Evolutionary conservation across 345 rosid genomes (phyloP).

Genomic region (Fremontodendron californicum): DNA sequence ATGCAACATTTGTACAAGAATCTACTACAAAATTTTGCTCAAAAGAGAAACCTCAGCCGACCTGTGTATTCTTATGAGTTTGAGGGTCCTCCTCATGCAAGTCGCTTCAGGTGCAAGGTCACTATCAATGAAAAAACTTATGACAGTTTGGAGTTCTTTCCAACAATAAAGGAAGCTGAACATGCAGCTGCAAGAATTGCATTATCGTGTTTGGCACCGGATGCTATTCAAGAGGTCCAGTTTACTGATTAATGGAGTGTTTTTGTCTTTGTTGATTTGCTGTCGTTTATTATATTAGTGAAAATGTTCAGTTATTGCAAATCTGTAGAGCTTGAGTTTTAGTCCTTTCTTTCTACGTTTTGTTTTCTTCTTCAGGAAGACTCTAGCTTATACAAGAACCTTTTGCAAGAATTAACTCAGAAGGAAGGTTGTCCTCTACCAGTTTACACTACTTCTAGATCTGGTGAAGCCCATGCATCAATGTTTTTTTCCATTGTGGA

Average conservation of each 20-base stretch:
- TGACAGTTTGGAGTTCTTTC: slow-evolving; percentile 32
- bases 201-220: slow-evolving; percentile 30
- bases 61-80: slow-evolving; percentile 49
- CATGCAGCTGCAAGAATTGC: slow-evolving; percentile 64
- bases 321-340: background rate
- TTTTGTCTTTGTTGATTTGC: slow-evolving; percentile 1
- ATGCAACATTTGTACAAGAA: slow-evolving; percentile 36
- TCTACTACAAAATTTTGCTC: slow-evolving; percentile 43
- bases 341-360: background rate
- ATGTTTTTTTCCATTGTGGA: slow-evolving; percentile 48
- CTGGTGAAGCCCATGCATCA: slow-evolving; percentile 49
- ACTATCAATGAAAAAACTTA: slow-evolving; percentile 41
- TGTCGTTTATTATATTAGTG: background rate
- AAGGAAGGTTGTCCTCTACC: slow-evolving; percentile 42
- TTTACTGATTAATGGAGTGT: slow-evolving; percentile 10
- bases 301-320: slow-evolving; percentile 2
- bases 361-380: slow-evolving; percentile 34
- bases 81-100: slow-evolving; percentile 60
- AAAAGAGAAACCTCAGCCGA: slow-evolving; percentile 38
- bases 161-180: slow-evolving; percentile 59
- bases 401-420: slow-evolving; percentile 57
- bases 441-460: slow-evolving; percentile 32
- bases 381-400: slow-evolving; percentile 45
- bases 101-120: slow-evolving; percentile 36
- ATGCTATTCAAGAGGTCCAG: slow-evolving; percentile 38